Base-by-base conservation (phyloP, 1,139 yeast species). In the Sugiyamaella xylanicola region DNA sequence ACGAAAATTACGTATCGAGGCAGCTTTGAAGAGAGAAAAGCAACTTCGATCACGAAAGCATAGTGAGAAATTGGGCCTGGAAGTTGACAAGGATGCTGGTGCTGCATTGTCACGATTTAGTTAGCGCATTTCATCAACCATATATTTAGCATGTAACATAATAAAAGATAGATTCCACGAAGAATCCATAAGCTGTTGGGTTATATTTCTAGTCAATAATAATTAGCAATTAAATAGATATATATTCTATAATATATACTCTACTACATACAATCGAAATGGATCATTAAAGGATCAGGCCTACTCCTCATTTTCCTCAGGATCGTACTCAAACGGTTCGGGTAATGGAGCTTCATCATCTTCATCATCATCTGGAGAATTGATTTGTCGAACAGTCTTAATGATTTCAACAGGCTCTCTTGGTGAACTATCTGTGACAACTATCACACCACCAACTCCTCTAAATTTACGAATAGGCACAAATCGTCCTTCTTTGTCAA, bases 351-450 rank as follows among this genome's bases (percentile, higher is more conserved):
- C 98, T 65, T 90, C 95, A 29, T 63, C 63, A 40, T 70, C 74
- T 32, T 67, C 72, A 84, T 86, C 74, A 32, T 71, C 75, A 47
- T 63, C 66, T 21, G 70, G 71, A 32, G 70, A 62, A 54, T 84
- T 87, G 68, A 82, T 77, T 71, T 91, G 96, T 73, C 96, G 86
- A 29, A 91, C 86, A 0, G 98, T 92, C 72, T 86, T 87, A 69
- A 93, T 87, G 59, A 81, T 73, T 59, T 84, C 87, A 21, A 80
- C 76, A 43, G 85, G 82, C 65, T 85, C 87, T 3, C 76, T 80
- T 2, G 96, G 92, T 54, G 74, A 76, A 56, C 81, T 81, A 69
- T 91, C 98, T 56, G 80, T 77, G 61, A 93, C 79, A 11, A 95
- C 84, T 53, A 92, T 82, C 48, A 93, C 88, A 53, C 98, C 97